Evolutionary conservation across 441 rosid species (phyloP), one percentile per base, ranked within the genome.

Genomic region (Manihot esculenta): DNA sequence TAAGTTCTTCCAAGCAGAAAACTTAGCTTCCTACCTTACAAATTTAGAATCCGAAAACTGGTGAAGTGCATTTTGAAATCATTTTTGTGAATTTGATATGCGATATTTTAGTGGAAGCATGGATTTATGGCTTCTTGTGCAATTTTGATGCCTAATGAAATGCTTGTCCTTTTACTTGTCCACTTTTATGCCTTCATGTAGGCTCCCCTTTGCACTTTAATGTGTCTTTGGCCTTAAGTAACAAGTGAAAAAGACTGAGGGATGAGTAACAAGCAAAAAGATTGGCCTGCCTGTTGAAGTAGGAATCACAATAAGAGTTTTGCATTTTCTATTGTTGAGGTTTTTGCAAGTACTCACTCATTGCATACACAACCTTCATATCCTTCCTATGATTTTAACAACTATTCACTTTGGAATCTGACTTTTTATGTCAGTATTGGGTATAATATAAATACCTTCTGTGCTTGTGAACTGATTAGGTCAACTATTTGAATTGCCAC

Each of bases 241-340:
- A n/a, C n/a, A n/a, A n/a, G n/a, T n/a, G n/a, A n/a, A n/a, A n/a
- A n/a, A n/a, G n/a, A n/a, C n/a, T n/a, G n/a, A n/a, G n/a, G n/a
- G n/a, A n/a, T n/a, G n/a, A n/a, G n/a, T n/a, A n/a, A n/a, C 53
- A 3, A 66, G 47, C 30, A 17, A 62, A 12, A 30, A 66, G 70
- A n/a, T 53, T 33, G 26, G 24, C 18, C 63, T 55, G 62, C 10
- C 21, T 20, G 7, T 55, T 55, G 53, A 68, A 57, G 54, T 57
- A 20, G 54, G 44, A 47, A 15, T 42, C 45, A 24, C 44, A 68
- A 10, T n/a, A n/a, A 33, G 18, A 30, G 13, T 50, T 66, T 15
- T 24, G 35, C 20, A 26, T 47, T 26, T 20, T 49, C 35, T 23
- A 1, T 3, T 13, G 8, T 18, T n/a, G 10, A 15, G 24, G 10